Conservation (phyloP, 2,329 filamentous ascomycete genomes). For the Pseudogymnoascus sp. region DNA sequence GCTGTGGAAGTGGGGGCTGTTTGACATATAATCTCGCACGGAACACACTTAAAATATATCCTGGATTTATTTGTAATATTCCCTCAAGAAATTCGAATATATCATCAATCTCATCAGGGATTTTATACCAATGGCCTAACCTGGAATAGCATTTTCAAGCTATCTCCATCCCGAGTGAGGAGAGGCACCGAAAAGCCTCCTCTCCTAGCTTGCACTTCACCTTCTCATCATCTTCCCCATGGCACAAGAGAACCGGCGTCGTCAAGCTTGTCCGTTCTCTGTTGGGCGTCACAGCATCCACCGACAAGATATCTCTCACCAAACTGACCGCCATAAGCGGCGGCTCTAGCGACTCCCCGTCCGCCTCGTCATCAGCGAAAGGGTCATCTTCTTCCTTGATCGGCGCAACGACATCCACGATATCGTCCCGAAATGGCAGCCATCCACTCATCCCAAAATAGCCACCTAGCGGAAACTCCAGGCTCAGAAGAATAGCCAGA, state of each 20-base stretch:
- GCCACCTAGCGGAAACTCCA: conserved; percentile 32
- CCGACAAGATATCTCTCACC: background rate
- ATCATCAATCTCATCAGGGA: conserved; percentile 41
- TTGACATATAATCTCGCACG: no score
- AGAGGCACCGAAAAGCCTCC: conserved; percentile 33
- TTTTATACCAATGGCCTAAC: conserved; percentile 40
- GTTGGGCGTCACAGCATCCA: background rate
- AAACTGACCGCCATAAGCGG: background rate
- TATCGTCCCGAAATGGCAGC: conserved; percentile 34
- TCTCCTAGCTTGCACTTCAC: conserved; percentile 29
- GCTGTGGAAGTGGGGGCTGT: background rate
- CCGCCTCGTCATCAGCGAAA: background rate
- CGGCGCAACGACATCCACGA: conserved; percentile 24
- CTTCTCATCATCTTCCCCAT: background rate
- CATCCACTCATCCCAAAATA: conserved; percentile 42
- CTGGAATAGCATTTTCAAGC: conserved; percentile 34
- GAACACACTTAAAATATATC: background rate
- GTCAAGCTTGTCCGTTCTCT: background rate
- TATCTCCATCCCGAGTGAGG: conserved; percentile 30
- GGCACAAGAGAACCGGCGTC: background rate
- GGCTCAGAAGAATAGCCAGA: conserved; percentile 35
- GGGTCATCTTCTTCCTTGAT: conserved; percentile 1
- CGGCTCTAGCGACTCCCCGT: background rate
- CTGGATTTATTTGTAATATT: conserved; percentile 5
- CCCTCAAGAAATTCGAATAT: conserved; percentile 30